Evolutionary conservation across 768 basidiomycete species (phyloP).

Genomic region (Leccinum incarnatum): DNA sequence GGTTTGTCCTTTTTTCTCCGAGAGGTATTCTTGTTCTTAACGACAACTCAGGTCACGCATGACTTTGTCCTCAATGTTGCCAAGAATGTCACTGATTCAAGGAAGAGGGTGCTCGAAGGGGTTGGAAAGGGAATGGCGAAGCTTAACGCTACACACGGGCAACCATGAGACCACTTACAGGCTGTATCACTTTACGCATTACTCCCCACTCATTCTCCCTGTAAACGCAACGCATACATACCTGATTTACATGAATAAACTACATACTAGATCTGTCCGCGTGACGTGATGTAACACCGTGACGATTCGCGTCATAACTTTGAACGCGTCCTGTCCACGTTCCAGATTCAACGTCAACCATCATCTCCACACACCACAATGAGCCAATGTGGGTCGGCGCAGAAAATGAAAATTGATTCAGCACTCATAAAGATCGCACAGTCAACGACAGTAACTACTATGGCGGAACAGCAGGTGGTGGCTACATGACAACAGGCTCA

Average conservation of each 20-base stretch:
- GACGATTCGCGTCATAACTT: constrained; percentile 28
- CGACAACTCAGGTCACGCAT: constrained; percentile 48
- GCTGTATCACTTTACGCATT: constrained; percentile 6
- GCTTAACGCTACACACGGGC: constrained; percentile 41
- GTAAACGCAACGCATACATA: constrained; percentile 12
- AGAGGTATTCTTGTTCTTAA: not conserved
- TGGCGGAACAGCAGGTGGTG: constrained; percentile 46
- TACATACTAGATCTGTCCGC: not conserved
- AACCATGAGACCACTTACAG: constrained; percentile 15
- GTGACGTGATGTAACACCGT: constrained; percentile 20
- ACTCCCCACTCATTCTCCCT: constrained; percentile 26
- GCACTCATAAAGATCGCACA: constrained; percentile 11
- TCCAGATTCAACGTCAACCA: constrained; percentile 1
- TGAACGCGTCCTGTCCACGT: constrained; percentile 18
- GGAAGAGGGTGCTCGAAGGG: constrained; percentile 70
- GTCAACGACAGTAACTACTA: constrained; percentile 42
- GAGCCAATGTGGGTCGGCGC: constrained; percentile 41
- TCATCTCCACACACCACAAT: constrained; percentile 24
- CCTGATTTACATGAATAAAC: not conserved
- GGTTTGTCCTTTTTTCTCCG: constrained; percentile 27
- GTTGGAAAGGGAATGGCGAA: constrained; percentile 67
- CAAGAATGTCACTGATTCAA: constrained; percentile 66
- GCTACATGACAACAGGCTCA: constrained; percentile 58
- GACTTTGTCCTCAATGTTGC: constrained; percentile 61
- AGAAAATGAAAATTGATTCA: not conserved